Base-by-base conservation (phyloP, 306 rosid species). In the Oxytropis ochrocephala region DNA sequence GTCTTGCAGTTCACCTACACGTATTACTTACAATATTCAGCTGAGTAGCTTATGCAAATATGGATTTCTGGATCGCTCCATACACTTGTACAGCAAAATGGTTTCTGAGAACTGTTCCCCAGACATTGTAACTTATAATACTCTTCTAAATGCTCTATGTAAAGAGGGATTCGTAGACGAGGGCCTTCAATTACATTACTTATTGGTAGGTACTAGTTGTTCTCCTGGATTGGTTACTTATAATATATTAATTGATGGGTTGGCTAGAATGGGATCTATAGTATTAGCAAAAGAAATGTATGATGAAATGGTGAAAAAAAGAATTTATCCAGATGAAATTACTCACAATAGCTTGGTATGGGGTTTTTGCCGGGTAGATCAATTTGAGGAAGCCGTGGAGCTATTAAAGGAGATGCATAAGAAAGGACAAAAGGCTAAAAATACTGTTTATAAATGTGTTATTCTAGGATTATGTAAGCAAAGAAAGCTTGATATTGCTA, bases 81-180 rank as follows among this genome's bases (percentile, higher is more conserved):
- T 93, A 57, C 72, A 78, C 84, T 75, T 88, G 66, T 85, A 85
- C 50, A 42, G 49, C 46, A 77, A 49, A 63, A 90, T 93, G 97
- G 77, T 93, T 76, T 68, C 87, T 21, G 77, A 78, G 8, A 79
- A 81, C 39, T 80, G 96, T 73, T 82, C 74, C 33, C 96, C 97
- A 0, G 97, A 93, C 80, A 88, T 88, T 75, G 50, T 93, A 14
- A 90, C 96, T 12, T 90, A 90, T 55, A 93, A 93, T 78, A 90
- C 89, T 17, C 87, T 93, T 59, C 78, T 93, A 38, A 88, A 86
- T 27, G 86, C 94, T 54, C 73, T 93, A 64, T 80, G 91, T 56
- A 93, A 82, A 73, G 94, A 83, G 69, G 97, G 96, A 41, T 75
- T 86, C 89, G 70, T 90, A 32, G 87, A 86, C 21, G 96, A 88